Evolutionary conservation across 176 grass and related monocot species (phyloP).

Genomic region (Oryza longistaminata): DNA sequence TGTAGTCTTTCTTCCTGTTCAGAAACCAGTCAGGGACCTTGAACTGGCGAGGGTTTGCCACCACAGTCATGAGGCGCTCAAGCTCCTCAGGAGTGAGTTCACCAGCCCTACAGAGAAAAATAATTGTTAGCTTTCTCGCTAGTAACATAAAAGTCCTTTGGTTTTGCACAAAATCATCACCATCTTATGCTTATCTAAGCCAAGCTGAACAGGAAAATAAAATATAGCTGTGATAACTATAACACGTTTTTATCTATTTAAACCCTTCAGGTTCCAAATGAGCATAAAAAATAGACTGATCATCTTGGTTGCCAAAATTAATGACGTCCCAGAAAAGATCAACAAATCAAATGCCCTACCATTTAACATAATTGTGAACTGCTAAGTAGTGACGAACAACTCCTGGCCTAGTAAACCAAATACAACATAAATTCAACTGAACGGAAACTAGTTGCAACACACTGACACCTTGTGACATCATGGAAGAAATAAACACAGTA

Average conservation of each 20-base stretch:
- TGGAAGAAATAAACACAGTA: background rate
- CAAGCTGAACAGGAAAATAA: background rate
- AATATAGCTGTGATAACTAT: background rate
- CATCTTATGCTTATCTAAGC: background rate
- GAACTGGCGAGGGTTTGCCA: conserved; percentile 61
- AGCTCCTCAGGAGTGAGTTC: conserved; percentile 47
- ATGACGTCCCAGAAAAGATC: background rate
- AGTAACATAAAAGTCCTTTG: background rate
- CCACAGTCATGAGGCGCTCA: conserved; percentile 68
- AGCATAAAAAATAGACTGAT: background rate
- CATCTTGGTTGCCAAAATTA: background rate
- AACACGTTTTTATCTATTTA: background rate
- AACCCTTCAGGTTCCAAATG: background rate
- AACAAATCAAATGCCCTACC: background rate
- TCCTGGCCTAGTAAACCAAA: background rate
- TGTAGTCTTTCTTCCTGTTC: conserved; percentile 80
- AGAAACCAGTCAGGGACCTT: conserved; percentile 80
- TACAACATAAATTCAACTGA: background rate
- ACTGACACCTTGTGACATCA: background rate
- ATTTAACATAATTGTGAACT: too few relatives aligned
- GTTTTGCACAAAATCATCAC: background rate
- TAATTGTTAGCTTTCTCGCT: background rate
- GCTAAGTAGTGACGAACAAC: background rate
- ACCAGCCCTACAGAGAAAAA: conserved; percentile 18
- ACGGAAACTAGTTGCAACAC: background rate